Percentiles rank a stretch among this genome's conserved stretches.
phyloP scores from a whole-genome alignment of 345 rosid species.

The Chamaenerion angustifolium region DNA sequence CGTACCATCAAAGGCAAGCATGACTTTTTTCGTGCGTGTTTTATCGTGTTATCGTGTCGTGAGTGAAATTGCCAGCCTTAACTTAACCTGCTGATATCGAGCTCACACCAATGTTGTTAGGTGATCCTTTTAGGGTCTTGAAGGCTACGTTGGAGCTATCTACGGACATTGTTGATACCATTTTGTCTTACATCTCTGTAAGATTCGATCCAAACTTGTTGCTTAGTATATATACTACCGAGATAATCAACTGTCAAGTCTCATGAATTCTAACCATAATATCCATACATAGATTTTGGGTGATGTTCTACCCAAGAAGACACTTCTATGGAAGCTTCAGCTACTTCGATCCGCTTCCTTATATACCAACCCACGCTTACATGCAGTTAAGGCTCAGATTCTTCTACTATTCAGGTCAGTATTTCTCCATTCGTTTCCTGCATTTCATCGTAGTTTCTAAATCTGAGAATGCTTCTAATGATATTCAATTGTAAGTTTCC shows the following conservation, averaged over 20 bases:
- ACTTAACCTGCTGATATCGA: no score
- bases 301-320: slow-evolving; percentile 45
- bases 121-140: slow-evolving; percentile 33
- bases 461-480: no score
- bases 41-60: no score
- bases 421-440: neutral
- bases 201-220: no score
- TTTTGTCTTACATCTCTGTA: slow-evolving; percentile 35
- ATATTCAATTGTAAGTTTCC: no score
- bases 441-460: no score
- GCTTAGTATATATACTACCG: no score
- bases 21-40: no score
- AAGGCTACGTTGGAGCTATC: slow-evolving; percentile 20
- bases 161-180: slow-evolving; percentile 17
- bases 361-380: slow-evolving; percentile 56
- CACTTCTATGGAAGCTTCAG: slow-evolving; percentile 67
- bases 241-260: no score
- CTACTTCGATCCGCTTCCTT: slow-evolving; percentile 49
- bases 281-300: slow-evolving; percentile 33
- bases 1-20: no score
- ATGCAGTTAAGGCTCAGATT: slow-evolving; percentile 53
- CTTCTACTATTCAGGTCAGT: slow-evolving; percentile 49
- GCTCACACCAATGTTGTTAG: slow-evolving; percentile 7
- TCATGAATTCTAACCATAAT: no score
- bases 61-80: no score